Base-by-base conservation (phyloP, 2,329 filamentous ascomycete species). In the Dactylellina cionopaga region DNA sequence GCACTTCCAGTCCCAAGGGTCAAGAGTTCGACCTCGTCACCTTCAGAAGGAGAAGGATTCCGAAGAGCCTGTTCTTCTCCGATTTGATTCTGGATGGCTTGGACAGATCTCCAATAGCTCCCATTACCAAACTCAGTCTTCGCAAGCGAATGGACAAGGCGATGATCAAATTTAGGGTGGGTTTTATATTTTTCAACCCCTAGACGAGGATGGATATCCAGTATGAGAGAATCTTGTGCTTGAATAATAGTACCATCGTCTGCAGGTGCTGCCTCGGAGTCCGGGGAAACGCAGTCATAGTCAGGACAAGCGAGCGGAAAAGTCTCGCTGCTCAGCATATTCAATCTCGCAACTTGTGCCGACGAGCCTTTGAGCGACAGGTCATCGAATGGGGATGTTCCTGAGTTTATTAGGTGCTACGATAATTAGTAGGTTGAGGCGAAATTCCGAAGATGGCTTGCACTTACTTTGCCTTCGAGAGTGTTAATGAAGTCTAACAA, bases 1-100 rank as follows among this genome's bases (percentile, higher is more conserved):
- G 94, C 91, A 2, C 94, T 98, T 6, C 95, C 95, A 1, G 95
- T 99, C 4, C 95, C 95, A 0, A 99, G 85, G 0, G 92, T 88
- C 37, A 93, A 89, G 51, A 99, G 87, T 80, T 97, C 92, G 0
- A 89, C 87, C 76, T 97, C 89, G 31, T 86, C 58, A 11, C n/a
- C 85, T 75, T 87, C 87, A 1, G 90, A 90, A 1, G 96, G 86
- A 72, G 88, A 86, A n/a, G 84, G 44, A 7, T 31, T 27, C 11
- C 68, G 52, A 2, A 33, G 19, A n/a, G 63, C 15, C 33, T 63
- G 39, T 13, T 68, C 49, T 33, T 52, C 78, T 65, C 81, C 80
- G 5, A 79, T 60, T 29, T 79, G 77, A 1, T 74, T 72, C n/a
- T 78, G 81, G 2, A 85, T 86, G 44, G 80, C 73, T 5, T 81